Conservation (phyloP, 129 eudicot genomes). For the Mikania micrantha region DNA sequence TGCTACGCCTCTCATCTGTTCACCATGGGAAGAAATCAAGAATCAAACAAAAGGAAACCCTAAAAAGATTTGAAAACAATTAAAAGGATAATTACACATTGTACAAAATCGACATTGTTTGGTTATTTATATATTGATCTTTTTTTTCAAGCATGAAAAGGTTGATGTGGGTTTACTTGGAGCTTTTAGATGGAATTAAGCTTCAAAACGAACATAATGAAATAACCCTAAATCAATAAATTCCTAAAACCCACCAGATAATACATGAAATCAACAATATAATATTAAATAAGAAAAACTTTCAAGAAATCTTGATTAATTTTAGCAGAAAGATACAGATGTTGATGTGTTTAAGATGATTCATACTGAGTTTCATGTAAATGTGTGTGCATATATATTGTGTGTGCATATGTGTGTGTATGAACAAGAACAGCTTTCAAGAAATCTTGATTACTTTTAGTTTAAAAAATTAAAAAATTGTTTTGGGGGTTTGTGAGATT, state of each 20-base stretch:
- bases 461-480: neutral
- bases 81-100: neutral
- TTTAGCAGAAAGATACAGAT: neutral
- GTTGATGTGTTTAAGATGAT: no score
- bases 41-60: constrained; percentile 1
- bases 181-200: constrained; percentile 7
- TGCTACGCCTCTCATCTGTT: constrained; percentile 30
- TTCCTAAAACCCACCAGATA: neutral
- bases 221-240: neutral
- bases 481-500: constrained; percentile 3
- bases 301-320: constrained; percentile 17
- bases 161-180: constrained; percentile 12
- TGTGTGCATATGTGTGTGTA: no score
- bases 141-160: no score
- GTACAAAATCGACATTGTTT: neutral
- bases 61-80: neutral
- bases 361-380: no score
- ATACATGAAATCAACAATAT: neutral
- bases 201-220: neutral
- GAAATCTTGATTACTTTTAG: constrained; percentile 5
- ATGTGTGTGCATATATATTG: no score
- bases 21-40: neutral
- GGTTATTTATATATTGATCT: no score
- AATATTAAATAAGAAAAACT: neutral
- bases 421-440: constrained; percentile 10